A percentile compares a stretch with the other conserved stretches of the same genome.
These are phyloP conservation scores for Pseudopediastrum boryanum DNA, from an alignment of 139 green algal genomes.

Conservation along the genomic window DNA sequence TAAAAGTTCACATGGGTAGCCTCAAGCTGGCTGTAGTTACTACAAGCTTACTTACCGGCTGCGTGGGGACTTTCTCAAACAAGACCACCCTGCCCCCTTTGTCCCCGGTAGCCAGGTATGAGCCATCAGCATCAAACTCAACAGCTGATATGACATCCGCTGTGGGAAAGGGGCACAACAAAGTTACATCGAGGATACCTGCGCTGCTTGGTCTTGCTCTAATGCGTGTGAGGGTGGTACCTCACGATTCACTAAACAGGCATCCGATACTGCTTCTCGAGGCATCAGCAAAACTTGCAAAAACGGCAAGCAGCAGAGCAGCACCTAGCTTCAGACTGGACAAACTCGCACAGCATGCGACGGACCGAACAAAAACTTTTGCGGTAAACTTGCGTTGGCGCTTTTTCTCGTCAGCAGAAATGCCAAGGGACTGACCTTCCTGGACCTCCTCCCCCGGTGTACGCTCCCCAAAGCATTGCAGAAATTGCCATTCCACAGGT, in stretches of 20 bases:
- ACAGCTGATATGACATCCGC: slow-evolving; percentile 98
- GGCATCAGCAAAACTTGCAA: not conserved
- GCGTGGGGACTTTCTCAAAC: slow-evolving; percentile 86
- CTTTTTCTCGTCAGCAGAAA: not conserved
- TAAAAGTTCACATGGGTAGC: too few species aligned
- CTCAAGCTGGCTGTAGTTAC: too few species aligned
- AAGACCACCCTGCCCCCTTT: slow-evolving; percentile 95
- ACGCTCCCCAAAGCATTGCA: slow-evolving; percentile 97
- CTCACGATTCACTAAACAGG: not conserved
- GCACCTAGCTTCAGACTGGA: not conserved
- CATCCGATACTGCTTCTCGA: not conserved
- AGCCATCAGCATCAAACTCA: slow-evolving; percentile 93
- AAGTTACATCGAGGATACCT: not conserved
- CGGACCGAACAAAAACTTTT: slow-evolving; percentile 8
- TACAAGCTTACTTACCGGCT: slow-evolving; percentile 31
- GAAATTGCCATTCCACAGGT: slow-evolving; percentile 65
- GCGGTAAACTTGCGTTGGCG: slow-evolving; percentile 11
- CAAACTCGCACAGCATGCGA: not conserved
- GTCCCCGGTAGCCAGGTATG: slow-evolving; percentile 96
- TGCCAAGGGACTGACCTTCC: slow-evolving; percentile 74
- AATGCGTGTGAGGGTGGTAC: not conserved
- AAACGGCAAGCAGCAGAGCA: not conserved
- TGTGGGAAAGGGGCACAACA: slow-evolving; percentile 51
- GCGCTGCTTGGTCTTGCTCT: not conserved
- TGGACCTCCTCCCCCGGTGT: slow-evolving; percentile 94